Base-by-base conservation (phyloP, 2,329 filamentous ascomycete genomes). In the Pseudocercospora cruenta region DNA sequence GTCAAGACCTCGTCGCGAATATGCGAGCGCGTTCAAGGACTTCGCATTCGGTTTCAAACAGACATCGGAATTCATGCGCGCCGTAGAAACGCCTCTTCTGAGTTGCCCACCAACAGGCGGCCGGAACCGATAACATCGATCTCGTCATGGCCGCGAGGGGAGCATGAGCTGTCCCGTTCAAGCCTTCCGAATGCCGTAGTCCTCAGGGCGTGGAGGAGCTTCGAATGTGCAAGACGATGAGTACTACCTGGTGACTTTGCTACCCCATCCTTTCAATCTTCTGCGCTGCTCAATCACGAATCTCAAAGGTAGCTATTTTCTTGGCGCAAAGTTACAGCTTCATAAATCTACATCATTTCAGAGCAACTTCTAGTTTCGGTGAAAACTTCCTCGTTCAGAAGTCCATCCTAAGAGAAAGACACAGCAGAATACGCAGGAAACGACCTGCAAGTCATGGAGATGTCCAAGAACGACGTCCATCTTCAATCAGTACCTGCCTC, bases 91-190 rank as follows among this genome's bases (percentile, higher is more conserved):
- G 45, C 45, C 45, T 49, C 36, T 49, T 10, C 6, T 49, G 22
- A 24, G 4, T 54, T 54, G 51, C 51, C 51, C 51, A 19, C 51
- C 26, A 55, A 55, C 51, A 55, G 51, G 26, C 51, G 14, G 51
- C 22, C 51, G 26, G 22, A 33, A 24, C 24, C 22, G 22, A n/a
- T 16, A n/a, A 26, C 24, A 14, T 51, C 16, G 21, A 16, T 54
- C 49, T 54, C 49, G 49, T 54, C 49, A 54, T 54, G 49, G 24
- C 22, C 6, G 24, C 51, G 51, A 55, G 51, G 51, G 51, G 51
- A 33, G 24, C 26, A 22, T 54, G 49, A 26, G 22, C 51, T 31
- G 24, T 19, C 16, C 51, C 51, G 12, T n/a, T 5, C 7, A 26
- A n/a, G 26, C 12, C 8, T 10, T n/a, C 51, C 51, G 51, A 55